Base-by-base conservation (phyloP, 192 early-diverging fungal genomes). In the Powellomyces hirtus region DNA sequence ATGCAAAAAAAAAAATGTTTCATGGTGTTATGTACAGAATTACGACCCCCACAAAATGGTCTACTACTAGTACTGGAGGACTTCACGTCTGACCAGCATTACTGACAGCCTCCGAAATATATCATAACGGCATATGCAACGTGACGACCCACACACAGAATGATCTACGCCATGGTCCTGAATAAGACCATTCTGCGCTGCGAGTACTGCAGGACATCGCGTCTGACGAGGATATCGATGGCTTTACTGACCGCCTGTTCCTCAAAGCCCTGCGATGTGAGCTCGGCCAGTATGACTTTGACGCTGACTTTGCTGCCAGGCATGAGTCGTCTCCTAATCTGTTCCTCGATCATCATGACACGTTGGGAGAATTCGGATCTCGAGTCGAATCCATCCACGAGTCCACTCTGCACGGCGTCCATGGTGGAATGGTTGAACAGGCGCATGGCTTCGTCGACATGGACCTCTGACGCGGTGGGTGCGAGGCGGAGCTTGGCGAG, bases 391-490 rank as follows among this genome's bases (percentile, higher is more conserved):
- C 94, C 97, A 60, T 95, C 89, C 26, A 84, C 38, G 64, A 89
- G 86, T 34, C 94, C 94, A 35, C 89, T 86, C 69, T 96, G 89
- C 42, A 98, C 91, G 24, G 97, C 97, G 60, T 93, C 91, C 89
- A 99, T 95, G 27, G 97, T 99, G 6, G 96, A 97, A 65, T 86
- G 87, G 78, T 97, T 93, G 87, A 99, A 99, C 60, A 99, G 76
- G 26, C 95, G 90, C 42, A 99, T 93, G 11, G 97, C 97, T 75
- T 99, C 96, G 67, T 95, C 93, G 18, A 99, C 94, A 70, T 99
- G 94, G 51, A 86, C 80, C 57, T 90, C 88, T n/a, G 82, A 89
- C 18, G 93, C 96, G 0, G 88, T 80, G 7, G 93, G 88, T 24
- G 89, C 88, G 8, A 99, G 84, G 22, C 88, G 86, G 79, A 98